Evolutionary conservation across 768 basidiomycete genomes (phyloP).

Genomic region (Boletus fagicola): DNA sequence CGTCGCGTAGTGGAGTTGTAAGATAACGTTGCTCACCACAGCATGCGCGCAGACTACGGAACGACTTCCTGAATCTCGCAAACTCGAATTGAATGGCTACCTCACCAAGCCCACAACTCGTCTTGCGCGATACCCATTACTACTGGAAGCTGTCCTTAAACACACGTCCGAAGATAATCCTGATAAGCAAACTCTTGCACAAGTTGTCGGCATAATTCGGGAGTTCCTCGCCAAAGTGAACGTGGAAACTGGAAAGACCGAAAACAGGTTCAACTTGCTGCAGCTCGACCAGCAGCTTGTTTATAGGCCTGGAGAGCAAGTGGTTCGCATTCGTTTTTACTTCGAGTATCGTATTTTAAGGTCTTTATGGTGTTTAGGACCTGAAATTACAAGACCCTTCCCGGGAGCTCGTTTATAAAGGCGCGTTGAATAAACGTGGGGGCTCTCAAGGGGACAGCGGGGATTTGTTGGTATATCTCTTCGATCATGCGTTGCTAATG

Average conservation of each 20-base stretch:
- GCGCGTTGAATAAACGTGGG: slow-evolving; percentile 80
- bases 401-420: slow-evolving; percentile 90
- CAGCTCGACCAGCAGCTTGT: slow-evolving; percentile 91
- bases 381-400: slow-evolving; percentile 83
- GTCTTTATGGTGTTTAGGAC: slow-evolving; percentile 49
- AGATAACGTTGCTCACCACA: neutral
- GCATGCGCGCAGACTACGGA: slow-evolving; percentile 67
- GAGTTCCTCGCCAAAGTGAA: slow-evolving; percentile 89
- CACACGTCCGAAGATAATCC: slow-evolving; percentile 88
- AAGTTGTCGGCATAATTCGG: slow-evolving; percentile 73
- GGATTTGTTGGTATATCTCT: slow-evolving; percentile 90
- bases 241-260: slow-evolving; percentile 89
- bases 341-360: neutral
- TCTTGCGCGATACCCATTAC: slow-evolving; percentile 91
- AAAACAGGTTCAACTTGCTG: slow-evolving; percentile 93
- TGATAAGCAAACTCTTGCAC: slow-evolving; percentile 74
- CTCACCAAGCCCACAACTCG: slow-evolving; percentile 98
- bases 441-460: slow-evolving; percentile 72
- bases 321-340: slow-evolving; percentile 51
- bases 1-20: slow-evolving; percentile 10
- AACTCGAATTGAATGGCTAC: slow-evolving; percentile 96
- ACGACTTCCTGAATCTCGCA: slow-evolving; percentile 90
- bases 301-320: slow-evolving; percentile 86
- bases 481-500: slow-evolving; percentile 95
- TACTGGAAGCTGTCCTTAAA: slow-evolving; percentile 89